Evolutionary conservation across 768 basidiomycete genomes (phyloP), one percentile per base, ranked within the genome.

Genomic region (Fomitopsis serialis): DNA sequence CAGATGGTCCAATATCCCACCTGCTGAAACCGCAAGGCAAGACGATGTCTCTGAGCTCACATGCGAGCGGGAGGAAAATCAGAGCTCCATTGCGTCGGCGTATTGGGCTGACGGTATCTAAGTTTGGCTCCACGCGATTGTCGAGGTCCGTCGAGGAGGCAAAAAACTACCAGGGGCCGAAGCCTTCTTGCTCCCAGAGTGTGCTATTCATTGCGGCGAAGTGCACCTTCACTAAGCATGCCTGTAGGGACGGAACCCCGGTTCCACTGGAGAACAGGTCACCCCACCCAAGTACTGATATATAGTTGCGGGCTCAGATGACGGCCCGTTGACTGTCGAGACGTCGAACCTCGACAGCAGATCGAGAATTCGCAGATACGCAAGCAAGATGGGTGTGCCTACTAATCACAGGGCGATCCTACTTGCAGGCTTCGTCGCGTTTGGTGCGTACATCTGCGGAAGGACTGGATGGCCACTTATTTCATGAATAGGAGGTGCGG

Each of bases 391-490:
- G 65, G 80, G 78, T 46, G 71, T 82, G 52, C 80, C 82, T 40
- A 84, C 78, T 21, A 87, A 82, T 65, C 74, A 69, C 52, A 79
- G 77, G 66, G 84, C 84, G 10, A 78, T 87, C 42, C 69, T 80
- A 34, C 73, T 88, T 45, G 84, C 84, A 36, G 71, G 81, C 29
- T 89, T 88, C 69, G 80, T 87, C 59, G 86, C 85, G 21, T 89
- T 89, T 58, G 86, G 85, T 82, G 65, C 60, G 78, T 72, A 9
- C n/a, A n/a, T 35, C n/a, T 6, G 42, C 22, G 7, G 15, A n/a
- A n/a, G 27, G 23, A 21, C 13, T 5, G 19, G 35, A n/a, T 49
- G 22, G 23, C 21, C 19, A 15, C 36, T 35, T 25, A 15, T 13
- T 32, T 21, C 5, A 34, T 40, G 35, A 23, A 23, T 11, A 49